Conservation (phyloP, 106 monocot species). For the Dioscorea alata region DNA sequence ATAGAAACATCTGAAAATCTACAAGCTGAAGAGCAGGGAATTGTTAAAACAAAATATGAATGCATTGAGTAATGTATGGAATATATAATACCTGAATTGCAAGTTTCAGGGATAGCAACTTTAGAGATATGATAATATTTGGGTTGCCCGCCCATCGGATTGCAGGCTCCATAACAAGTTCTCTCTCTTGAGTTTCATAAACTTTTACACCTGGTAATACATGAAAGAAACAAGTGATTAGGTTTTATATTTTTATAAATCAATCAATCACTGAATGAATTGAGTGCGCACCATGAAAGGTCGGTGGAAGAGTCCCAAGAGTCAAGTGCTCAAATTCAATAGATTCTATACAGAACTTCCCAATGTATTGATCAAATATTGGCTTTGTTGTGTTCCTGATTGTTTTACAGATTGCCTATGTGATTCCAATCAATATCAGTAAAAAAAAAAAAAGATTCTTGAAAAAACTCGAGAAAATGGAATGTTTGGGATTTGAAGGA, state of each 20-base stretch:
- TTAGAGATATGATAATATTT: conserved; percentile 41
- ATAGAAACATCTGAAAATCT: conserved; percentile 48
- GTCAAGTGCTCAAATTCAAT: conserved; percentile 64
- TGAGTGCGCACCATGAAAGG: conserved; percentile 45
- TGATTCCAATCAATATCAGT: not conserved
- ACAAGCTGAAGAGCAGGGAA: conserved; percentile 31
- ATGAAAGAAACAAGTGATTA: not conserved
- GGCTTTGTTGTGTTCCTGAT: conserved; percentile 47
- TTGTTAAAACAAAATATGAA: not conserved
- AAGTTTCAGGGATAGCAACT: conserved; percentile 41
- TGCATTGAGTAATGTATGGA: not conserved
- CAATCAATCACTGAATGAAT: not conserved
- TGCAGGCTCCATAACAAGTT: conserved; percentile 60
- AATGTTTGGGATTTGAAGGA: conserved; percentile 19
- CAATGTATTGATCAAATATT: conserved; percentile 81
- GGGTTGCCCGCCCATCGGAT: conserved; percentile 78
- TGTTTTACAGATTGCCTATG: conserved; percentile 63
- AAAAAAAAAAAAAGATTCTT: not conserved
- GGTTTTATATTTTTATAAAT: no score
- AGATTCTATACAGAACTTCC: conserved; percentile 54
- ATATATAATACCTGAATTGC: conserved; percentile 45
- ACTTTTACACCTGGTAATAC: conserved; percentile 64
- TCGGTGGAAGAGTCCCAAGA: conserved; percentile 77
- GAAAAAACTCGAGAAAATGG: not conserved
- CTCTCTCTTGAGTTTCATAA: conserved; percentile 69